Evolutionary conservation across 202 grass and related monocot species (phyloP), one percentile per base, ranked within the genome.

Genomic region (Zoysia matrella): DNA sequence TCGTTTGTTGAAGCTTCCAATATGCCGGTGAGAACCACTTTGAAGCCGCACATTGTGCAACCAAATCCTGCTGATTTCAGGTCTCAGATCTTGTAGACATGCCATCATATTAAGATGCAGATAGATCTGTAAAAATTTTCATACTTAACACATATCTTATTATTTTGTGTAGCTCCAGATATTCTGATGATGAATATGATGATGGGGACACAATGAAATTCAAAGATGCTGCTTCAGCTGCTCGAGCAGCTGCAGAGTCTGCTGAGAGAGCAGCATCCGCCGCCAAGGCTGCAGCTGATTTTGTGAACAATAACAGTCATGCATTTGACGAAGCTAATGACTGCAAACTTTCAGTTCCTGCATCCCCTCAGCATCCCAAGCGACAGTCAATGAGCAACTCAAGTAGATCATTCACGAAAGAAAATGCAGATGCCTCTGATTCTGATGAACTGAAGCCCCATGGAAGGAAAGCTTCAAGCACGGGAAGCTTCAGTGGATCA

Each of bases 181-280:
- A 82, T 50, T 71, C 78, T 15, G 53, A 54, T 73, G 81, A 83
- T 75, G 91, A 65, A 43, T 85, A 69, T 53, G 85, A 86, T 71
- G 70, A 79, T 40, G 68, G 14, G 8, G 60, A 12, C 7, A 55
- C 45, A 39, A 80, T 90, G 85, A 82, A 92, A 84, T 99, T 99
- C 78, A 90, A 86, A 71, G 93, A 99, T 84, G 88, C 87, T 50
- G 90, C 80, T 67, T 90, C 92, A 62, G 93, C 96, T 44, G 96
- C 93, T 67, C 77, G 78, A 89, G 92, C 92, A 43, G 93, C 93
- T 78, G 90, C 96, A 18, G 77, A 95, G 52, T 95, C 86, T 67
- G 96, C 96, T 4, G 85, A 85, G 72, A 90, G 88, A 87, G 96
- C 93, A 81, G 83, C 88, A 55, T 80, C 73, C 79, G 91, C 89